phyloP scores from a whole-genome alignment of 1,139 yeast genomes.

The Kodamaea sp. region DNA sequence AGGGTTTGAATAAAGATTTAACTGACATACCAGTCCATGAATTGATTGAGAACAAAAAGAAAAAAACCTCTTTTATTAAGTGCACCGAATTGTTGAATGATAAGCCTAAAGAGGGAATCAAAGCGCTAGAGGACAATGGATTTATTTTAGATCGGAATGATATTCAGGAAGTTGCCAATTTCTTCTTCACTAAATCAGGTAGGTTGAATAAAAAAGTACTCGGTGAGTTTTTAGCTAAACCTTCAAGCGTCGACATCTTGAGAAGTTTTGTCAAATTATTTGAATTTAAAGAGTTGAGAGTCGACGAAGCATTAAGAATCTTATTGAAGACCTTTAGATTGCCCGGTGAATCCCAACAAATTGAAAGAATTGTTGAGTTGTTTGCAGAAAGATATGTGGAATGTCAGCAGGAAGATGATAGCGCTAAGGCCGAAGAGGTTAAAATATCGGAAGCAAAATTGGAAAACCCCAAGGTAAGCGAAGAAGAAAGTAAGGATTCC shows the following conservation, averaged over 20 bases:
- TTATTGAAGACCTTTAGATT: conserved; percentile 81
- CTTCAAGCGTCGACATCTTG: conserved; percentile 61
- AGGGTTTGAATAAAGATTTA: conserved; percentile 21
- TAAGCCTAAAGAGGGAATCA: conserved; percentile 76
- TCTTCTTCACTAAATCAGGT: conserved; percentile 76
- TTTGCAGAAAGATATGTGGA: conserved; percentile 80
- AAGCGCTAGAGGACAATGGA: conserved; percentile 58
- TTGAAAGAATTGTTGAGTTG: conserved; percentile 84
- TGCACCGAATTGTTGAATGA: conserved; percentile 76
- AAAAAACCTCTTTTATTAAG: conserved; percentile 70
- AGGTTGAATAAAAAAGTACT: conserved; percentile 82
- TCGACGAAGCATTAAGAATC: conserved; percentile 90
- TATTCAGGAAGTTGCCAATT: conserved; percentile 66
- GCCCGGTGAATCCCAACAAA: conserved; percentile 97
- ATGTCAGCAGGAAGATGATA: conserved; percentile 40
- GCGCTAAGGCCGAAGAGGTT: conserved; percentile 17
- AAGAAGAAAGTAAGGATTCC: not conserved
- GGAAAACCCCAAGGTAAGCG: conserved; percentile 3
- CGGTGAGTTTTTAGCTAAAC: conserved; percentile 85
- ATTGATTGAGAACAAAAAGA: conserved; percentile 50
- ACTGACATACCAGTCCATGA: conserved; percentile 24
- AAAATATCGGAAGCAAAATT: conserved; percentile 16
- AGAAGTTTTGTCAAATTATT: conserved; percentile 66
- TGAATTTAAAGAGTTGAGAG: conserved; percentile 75
- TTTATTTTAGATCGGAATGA: conserved; percentile 59